Evolutionary conservation across 768 basidiomycete genomes (phyloP).

Genomic region (Leccinum ochraceum): DNA sequence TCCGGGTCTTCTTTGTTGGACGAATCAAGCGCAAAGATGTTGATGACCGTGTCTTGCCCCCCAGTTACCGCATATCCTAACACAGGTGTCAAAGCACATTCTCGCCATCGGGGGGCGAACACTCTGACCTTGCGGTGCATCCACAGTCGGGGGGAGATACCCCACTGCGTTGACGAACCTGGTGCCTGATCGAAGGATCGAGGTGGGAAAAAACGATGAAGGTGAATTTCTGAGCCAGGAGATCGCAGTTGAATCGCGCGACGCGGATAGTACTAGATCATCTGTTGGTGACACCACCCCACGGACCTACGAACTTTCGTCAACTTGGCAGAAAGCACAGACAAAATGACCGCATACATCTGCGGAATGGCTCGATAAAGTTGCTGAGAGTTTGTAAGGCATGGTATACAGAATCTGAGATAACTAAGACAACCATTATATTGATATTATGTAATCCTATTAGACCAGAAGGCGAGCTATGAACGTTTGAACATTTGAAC

Average conservation of each 20-base stretch:
- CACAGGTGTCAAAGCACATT: constrained; percentile 14
- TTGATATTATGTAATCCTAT: not conserved
- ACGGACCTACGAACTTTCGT: constrained; percentile 63
- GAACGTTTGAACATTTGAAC: too few relatives aligned
- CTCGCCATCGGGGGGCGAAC: not conserved
- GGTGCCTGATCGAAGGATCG: constrained; percentile 62
- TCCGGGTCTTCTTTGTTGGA: constrained; percentile 67
- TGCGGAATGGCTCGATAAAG: constrained; percentile 65
- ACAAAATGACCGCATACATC: constrained; percentile 54
- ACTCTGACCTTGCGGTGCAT: constrained; percentile 67
- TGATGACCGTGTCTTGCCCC: constrained; percentile 87
- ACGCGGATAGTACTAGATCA: constrained; percentile 82
- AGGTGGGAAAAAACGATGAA: constrained; percentile 53
- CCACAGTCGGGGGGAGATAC: constrained; percentile 67
- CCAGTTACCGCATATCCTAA: constrained; percentile 85
- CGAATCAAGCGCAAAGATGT: constrained; percentile 69
- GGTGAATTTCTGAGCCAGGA: constrained; percentile 67
- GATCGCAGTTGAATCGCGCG: constrained; percentile 89
- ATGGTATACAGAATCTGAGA: constrained; percentile 42
- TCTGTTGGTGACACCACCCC: constrained; percentile 75
- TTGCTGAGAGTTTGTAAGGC: constrained; percentile 79
- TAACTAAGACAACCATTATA: not conserved
- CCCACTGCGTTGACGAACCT: constrained; percentile 82
- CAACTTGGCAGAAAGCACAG: constrained; percentile 7
- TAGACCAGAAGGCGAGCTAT: not conserved